phyloP scores from a whole-genome alignment of 345 rosid species.

The Carallia brachiata region DNA sequence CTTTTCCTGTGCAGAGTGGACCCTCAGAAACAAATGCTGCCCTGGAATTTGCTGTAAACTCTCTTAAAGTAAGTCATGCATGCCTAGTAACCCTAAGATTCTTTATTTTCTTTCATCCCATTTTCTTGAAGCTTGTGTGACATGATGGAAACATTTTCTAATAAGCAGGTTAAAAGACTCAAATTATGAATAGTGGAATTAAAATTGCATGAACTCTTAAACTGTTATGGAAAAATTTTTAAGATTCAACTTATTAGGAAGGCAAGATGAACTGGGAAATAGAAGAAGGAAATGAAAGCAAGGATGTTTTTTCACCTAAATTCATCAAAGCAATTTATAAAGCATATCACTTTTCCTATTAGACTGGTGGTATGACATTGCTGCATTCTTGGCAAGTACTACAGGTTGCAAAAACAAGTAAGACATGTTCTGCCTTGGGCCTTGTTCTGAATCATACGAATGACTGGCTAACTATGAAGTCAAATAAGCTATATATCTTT shows the following conservation, averaged over 20 bases:
- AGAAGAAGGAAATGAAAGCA: not conserved
- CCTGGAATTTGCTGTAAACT: conserved; percentile 84
- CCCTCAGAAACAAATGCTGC: conserved; percentile 97
- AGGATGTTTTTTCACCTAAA: not conserved
- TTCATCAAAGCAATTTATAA: not conserved
- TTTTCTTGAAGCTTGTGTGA: not conserved
- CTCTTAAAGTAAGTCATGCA: conserved; percentile 56
- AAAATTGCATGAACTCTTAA: not conserved
- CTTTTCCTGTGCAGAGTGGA: conserved; percentile 58
- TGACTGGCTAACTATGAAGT: not conserved
- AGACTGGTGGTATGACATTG: no score
- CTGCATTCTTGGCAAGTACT: no score
- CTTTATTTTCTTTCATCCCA: not conserved
- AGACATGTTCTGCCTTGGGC: not conserved
- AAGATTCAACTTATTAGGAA: no score
- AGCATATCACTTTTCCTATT: no score
- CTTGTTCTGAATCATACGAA: not conserved
- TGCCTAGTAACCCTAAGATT: not conserved
- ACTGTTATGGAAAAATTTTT: not conserved
- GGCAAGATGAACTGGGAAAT: not conserved
- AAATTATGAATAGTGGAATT: not conserved
- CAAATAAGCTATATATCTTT: not conserved
- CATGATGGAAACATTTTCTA: no score
- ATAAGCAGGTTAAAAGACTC: not conserved
- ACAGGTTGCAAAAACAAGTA: not conserved